A percentile compares a stretch with the other conserved stretches of the same genome.
These are phyloP conservation scores for Phytophthora pinifolia DNA, from an alignment of 352 stramenopile species.

Conservation along the genomic window DNA sequence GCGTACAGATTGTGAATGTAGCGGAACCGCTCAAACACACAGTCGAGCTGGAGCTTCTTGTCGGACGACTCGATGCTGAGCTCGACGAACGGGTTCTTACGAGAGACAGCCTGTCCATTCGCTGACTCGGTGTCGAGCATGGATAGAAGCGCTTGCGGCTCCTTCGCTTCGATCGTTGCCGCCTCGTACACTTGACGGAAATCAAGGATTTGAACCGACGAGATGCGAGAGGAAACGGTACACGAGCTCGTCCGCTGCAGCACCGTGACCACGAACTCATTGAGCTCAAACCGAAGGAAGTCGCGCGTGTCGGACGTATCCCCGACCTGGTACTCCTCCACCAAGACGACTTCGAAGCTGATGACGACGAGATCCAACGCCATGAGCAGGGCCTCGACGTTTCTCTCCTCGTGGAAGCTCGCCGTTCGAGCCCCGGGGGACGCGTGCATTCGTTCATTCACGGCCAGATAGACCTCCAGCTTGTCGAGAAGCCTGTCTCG, in stretches of 20 bases:
- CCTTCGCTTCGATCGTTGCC: constrained; percentile 17
- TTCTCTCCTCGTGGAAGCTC: constrained; percentile 46
- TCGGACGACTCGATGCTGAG: constrained; percentile 63
- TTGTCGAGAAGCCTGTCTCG: constrained; percentile 39
- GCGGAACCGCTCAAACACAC: constrained; percentile 57
- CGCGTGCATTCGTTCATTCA: constrained; percentile 65
- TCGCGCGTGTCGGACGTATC: constrained; percentile 43
- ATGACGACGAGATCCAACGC: constrained; percentile 63
- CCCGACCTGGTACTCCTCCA: constrained; percentile 31
- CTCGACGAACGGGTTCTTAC: constrained; percentile 41
- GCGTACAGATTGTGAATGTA: constrained; percentile 77
- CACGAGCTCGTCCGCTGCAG: constrained; percentile 57
- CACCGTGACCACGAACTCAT: constrained; percentile 62
- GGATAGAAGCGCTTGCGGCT: constrained; percentile 30
- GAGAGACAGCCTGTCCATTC: constrained; percentile 6
- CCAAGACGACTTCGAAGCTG: constrained; percentile 49
- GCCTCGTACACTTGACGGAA: constrained; percentile 47
- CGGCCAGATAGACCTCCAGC: constrained; percentile 48
- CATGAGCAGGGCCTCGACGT: constrained; percentile 62
- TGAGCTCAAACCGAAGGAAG: constrained; percentile 71
- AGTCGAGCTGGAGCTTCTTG: constrained; percentile 54
- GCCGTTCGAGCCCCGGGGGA: constrained; percentile 46
- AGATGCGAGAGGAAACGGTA: constrained; percentile 57
- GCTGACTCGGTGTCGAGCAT: constrained; percentile 19
- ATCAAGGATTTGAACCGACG: constrained; percentile 65